A percentile compares a stretch with the other conserved stretches of the same genome.
Evolutionary conservation across 441 rosid species (phyloP).

Genomic region (Gossypium schwendimanii): DNA sequence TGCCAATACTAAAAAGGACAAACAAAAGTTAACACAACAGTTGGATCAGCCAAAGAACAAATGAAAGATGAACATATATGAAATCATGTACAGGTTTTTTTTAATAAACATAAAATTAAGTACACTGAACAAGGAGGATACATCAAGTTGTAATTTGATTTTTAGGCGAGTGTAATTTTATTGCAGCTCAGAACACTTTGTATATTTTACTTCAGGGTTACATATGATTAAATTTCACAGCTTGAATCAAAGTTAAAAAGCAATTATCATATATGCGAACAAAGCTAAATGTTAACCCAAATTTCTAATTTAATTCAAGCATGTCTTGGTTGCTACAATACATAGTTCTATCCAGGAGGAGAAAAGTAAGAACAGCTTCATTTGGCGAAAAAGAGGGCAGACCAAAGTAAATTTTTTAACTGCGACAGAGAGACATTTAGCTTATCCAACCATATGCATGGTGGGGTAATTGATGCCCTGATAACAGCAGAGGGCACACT

Average conservation of each 20-base stretch:
- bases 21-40: neutral
- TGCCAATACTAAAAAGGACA: neutral
- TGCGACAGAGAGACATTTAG: neutral
- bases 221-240: neutral
- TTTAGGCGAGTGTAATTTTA: neutral
- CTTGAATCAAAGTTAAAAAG: neutral
- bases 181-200: neutral
- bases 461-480: constrained; percentile 2
- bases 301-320: constrained; percentile 4
- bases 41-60: constrained; percentile 2
- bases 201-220: neutral
- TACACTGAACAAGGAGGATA: neutral
- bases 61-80: neutral
- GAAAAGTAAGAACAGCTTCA: neutral
- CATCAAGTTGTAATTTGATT: neutral
- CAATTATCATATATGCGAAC: neutral
- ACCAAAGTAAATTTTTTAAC: neutral
- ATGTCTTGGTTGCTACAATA: neutral
- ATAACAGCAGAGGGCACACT: neutral
- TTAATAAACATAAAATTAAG: neutral
- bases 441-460: constrained; percentile 2
- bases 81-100: neutral
- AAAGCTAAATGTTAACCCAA: neutral
- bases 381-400: constrained; percentile 3
- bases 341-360: neutral